Conservation (phyloP, 2,329 filamentous ascomycete species). For the Endocalyx cinctus region DNA sequence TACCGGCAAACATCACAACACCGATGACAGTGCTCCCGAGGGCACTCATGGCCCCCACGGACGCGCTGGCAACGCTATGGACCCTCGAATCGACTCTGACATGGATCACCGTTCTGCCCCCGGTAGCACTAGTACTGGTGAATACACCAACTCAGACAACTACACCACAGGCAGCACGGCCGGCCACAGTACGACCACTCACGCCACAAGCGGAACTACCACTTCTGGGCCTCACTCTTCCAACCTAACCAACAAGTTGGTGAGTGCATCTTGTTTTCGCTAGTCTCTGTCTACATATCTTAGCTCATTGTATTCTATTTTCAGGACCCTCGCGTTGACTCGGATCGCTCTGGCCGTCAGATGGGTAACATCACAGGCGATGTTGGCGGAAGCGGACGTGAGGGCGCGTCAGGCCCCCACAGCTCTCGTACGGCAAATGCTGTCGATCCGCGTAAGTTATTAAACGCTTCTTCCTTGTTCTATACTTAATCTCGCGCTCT, state of each 20-base stretch:
- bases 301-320: no score
- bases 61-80: constrained; percentile 24
- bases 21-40: constrained; percentile 18
- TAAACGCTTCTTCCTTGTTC: no score
- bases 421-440: constrained; percentile 40
- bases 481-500: neutral
- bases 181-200: constrained; percentile 5
- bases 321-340: constrained; percentile 50
- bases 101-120: constrained; percentile 26
- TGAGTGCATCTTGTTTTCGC: constrained; percentile 1
- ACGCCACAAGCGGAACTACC: constrained; percentile 33
- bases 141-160: constrained; percentile 5
- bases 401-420: constrained; percentile 38
- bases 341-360: constrained; percentile 34
- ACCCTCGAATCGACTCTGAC: constrained; percentile 31
- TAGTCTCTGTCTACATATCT: neutral
- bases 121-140: constrained; percentile 16
- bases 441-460: constrained; percentile 40
- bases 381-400: constrained; percentile 24
- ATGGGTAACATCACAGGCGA: constrained; percentile 23
- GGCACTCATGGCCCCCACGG: constrained; percentile 28
- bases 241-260: constrained; percentile 42
- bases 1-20: constrained; percentile 35
- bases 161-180: constrained; percentile 18
- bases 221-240: constrained; percentile 42